These are phyloP conservation scores for Gelatoporia subvermispora DNA, from an alignment of 768 basidiomycete species.

Conservation along the genomic window DNA sequence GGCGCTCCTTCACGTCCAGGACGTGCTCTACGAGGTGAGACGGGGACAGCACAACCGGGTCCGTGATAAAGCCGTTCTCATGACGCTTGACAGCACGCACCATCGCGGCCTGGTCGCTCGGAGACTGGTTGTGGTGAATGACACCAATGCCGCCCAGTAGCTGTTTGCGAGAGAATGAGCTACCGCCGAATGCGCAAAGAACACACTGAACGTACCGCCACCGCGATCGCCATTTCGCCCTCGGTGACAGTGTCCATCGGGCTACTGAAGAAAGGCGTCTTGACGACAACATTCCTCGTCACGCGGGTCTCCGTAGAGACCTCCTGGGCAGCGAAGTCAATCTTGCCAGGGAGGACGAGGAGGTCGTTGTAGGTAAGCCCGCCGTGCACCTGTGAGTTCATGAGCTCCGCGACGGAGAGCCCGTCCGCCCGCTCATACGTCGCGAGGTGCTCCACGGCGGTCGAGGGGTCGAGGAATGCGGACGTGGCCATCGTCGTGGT, in stretches of 20 bases:
- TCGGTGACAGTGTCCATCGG: conserved; percentile 99
- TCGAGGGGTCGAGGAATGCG: conserved; percentile 56
- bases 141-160: conserved; percentile 96
- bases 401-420: conserved; percentile 77
- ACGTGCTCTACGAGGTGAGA: conserved; percentile 80
- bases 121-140: conserved; percentile 91
- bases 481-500: conserved; percentile 21
- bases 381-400: conserved; percentile 80
- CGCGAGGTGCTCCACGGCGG: conserved; percentile 73
- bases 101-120: conserved; percentile 90
- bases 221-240: conserved; percentile 85
- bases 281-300: conserved; percentile 86
- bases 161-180: conserved; percentile 32
- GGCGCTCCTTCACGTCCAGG: conserved; percentile 83
- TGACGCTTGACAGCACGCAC: conserved; percentile 96
- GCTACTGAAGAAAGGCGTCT: conserved; percentile 94
- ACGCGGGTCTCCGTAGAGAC: conserved; percentile 83
- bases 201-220: conserved; percentile 62
- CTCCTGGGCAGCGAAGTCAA: conserved; percentile 81
- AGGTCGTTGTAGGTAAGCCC: conserved; percentile 99
- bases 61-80: conserved; percentile 97
- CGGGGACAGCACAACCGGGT: conserved; percentile 86
- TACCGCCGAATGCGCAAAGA: conserved; percentile 13
- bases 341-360: conserved; percentile 89
- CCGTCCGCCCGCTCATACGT: conserved; percentile 75